A percentile compares a stretch with the other conserved stretches of the same genome.
phyloP scores from a whole-genome alignment of 192 early-diverging fungal genomes.

The Coemansia sp. region DNA sequence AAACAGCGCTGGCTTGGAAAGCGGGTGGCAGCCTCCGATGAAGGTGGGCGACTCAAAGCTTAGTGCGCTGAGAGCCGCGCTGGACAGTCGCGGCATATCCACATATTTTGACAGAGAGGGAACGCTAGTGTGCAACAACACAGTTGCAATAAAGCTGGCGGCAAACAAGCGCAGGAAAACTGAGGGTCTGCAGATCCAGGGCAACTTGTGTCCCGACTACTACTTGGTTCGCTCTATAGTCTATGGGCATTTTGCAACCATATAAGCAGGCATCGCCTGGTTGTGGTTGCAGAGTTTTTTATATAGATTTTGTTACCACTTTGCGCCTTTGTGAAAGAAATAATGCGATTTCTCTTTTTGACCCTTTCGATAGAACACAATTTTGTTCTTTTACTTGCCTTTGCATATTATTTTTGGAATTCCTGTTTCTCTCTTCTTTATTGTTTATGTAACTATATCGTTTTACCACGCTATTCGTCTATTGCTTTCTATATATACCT shows the following conservation, averaged over 20 bases:
- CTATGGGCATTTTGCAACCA: conserved; percentile 41
- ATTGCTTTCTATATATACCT: no score
- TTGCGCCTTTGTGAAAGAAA: no score
- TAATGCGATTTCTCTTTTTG: no score
- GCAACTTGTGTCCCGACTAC: conserved; percentile 51
- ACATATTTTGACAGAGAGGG: conserved; percentile 85
- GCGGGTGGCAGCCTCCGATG: conserved; percentile 62
- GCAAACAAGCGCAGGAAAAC: conserved; percentile 14
- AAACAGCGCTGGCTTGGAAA: conserved; percentile 37
- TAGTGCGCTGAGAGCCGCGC: conserved; percentile 73
- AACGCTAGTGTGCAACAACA: conserved; percentile 81
- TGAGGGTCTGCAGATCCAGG: conserved; percentile 42
- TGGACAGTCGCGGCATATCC: conserved; percentile 71
- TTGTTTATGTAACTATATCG: no score
- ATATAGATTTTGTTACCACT: no score
- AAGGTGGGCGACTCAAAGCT: conserved; percentile 86
- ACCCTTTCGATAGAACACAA: no score
- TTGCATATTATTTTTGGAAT: no score
- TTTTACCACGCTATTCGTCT: no score
- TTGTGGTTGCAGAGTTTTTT: no score
- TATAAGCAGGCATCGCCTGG: conserved; percentile 3
- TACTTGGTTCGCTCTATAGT: conserved; percentile 55
- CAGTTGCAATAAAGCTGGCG: conserved; percentile 60
- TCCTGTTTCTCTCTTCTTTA: no score
- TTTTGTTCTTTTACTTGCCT: background rate